Evolutionary conservation across 2,329 filamentous ascomycete species (phyloP), one percentile per base, ranked within the genome.

Genomic region (Colletotrichum ledebouriae): DNA sequence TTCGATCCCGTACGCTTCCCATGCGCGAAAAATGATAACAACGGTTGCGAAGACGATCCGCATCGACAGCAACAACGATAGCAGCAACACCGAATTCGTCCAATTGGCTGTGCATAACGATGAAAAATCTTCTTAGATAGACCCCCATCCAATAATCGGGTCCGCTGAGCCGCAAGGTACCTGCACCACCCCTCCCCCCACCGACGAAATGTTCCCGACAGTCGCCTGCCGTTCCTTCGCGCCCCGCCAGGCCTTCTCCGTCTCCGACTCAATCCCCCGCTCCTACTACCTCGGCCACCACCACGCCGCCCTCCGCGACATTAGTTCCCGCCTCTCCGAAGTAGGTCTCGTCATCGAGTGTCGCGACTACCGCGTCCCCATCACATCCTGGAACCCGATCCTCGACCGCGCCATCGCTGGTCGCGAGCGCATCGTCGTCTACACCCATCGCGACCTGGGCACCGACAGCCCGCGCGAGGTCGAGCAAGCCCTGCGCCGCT

Each of bases 221-320:
- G 63, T 70, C 41, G 76, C 71, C 12, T 67, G 67, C 58, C 60
- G 71, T 47, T 47, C 78, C 74, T 97, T 98, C 81, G 79, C 91
- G 47, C 93, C 96, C 29, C 93, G 95, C 73, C 78, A 84, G 72
- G 81, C 83, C 60, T 98, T 97, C 79, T 89, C 91, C 44, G 83
- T 90, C 49, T 91, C 95, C 62, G 75, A 83, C 49, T 92, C 90
- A 59, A 90, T 98, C 70, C 91, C 92, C 44, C 90, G 93, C 72
- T 96, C 95, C 67, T 99, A 98, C 82, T 99, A 93, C 82, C 87
- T 98, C 53, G 96, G 96, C 70, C 96, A 99, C 81, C 96, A 99
- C 84, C 88, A 89, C 69, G 87, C 92, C 10, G 96, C 93, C 15
- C 85, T 97, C 37, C 84, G 87, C 55, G 91, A 92, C 77, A 97